Conservation (phyloP, 2,329 filamentous ascomycete genomes). For the Hymenoscyphus infarciens region DNA sequence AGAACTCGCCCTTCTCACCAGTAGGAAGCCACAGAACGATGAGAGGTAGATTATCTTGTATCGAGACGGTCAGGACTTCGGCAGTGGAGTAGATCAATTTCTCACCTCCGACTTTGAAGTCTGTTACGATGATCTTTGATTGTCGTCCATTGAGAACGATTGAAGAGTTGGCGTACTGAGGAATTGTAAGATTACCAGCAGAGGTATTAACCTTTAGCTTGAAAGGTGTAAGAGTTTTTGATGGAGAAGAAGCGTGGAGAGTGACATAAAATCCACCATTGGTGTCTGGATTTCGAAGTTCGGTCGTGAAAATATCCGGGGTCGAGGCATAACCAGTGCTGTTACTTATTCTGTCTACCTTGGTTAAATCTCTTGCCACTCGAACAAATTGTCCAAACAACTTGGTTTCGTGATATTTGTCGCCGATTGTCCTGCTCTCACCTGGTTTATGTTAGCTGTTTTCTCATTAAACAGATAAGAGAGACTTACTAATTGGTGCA, state of each 20-base stretch:
- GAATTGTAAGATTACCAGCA: constrained; percentile 50
- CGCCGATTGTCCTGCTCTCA: constrained; percentile 45
- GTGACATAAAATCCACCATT: constrained; percentile 57
- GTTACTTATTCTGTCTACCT: constrained; percentile 49
- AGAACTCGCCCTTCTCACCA: constrained; percentile 53
- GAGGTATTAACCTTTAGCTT: constrained; percentile 54
- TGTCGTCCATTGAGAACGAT: constrained; percentile 58
- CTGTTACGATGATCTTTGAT: constrained; percentile 58
- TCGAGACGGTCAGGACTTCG: constrained; percentile 50
- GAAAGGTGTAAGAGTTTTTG: constrained; percentile 49
- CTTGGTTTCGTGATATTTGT: constrained; percentile 62
- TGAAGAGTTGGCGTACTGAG: constrained; percentile 43
- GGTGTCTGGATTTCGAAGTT: constrained; percentile 56
- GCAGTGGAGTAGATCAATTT: constrained; percentile 53
- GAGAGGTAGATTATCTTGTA: constrained; percentile 45
- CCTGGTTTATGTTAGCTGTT: constrained; percentile 11
- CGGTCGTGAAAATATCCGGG: constrained; percentile 47
- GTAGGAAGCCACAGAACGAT: constrained; percentile 52
- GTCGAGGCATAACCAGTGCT: constrained; percentile 51
- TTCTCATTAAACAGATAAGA: background rate
- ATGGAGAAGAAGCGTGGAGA: constrained; percentile 51
- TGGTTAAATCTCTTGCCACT: constrained; percentile 52
- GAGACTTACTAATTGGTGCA: constrained; percentile 45
- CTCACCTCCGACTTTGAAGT: constrained; percentile 52
- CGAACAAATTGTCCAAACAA: constrained; percentile 57